Conservation (phyloP, 2,329 filamentous ascomycete genomes). For the Botrytis hyacinthi region DNA sequence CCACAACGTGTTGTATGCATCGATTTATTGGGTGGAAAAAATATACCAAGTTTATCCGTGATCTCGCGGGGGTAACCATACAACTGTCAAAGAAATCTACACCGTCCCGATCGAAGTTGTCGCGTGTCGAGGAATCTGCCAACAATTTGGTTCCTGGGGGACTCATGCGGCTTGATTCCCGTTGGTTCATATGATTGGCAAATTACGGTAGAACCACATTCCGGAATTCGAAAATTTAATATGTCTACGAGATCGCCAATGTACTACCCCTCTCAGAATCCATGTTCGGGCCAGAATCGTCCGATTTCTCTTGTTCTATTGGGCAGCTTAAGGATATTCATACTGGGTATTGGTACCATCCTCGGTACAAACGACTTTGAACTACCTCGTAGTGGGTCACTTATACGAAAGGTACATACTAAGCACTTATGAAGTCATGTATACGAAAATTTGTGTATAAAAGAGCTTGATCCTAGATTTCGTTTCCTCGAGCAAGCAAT, state of each 20-base stretch:
- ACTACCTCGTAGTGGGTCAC: constrained; percentile 7
- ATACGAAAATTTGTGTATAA: neutral
- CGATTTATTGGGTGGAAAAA: constrained; percentile 8
- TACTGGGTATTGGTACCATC: neutral
- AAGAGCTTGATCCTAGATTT: neutral
- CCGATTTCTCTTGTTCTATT: constrained; percentile 11
- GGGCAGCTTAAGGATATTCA: neutral
- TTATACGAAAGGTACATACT: neutral
- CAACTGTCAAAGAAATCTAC: neutral
- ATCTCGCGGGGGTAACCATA: neutral
- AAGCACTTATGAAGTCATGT: constrained; percentile 6
- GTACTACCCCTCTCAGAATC: constrained; percentile 4
- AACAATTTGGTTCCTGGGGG: neutral
- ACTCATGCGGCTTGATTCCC: neutral
- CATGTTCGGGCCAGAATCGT: constrained; percentile 14
- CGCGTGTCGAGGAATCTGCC: neutral
- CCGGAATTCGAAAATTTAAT: neutral
- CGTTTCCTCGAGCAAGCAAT: neutral
- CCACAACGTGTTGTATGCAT: neutral
- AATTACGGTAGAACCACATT: constrained; percentile 2
- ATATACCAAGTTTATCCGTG: neutral
- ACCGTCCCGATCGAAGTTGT: neutral
- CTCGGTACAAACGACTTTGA: neutral
- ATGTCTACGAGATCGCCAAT: neutral
- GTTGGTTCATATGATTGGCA: neutral